These are phyloP conservation scores for Gastrolobium villosum DNA, from an alignment of 306 rosid species.

Conservation along the genomic window DNA sequence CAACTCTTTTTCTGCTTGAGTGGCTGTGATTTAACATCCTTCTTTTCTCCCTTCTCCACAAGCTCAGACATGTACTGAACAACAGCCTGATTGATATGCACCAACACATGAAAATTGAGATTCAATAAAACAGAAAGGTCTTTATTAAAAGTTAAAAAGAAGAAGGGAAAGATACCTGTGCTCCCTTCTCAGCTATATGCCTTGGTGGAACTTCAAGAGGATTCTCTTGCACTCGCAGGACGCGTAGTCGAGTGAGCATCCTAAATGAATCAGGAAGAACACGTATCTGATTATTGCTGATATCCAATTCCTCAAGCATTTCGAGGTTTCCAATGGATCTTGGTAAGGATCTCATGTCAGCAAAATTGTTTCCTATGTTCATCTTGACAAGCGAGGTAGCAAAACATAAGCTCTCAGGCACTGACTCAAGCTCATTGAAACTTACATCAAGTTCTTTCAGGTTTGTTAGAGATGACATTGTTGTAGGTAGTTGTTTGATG, in stretches of 20 bases:
- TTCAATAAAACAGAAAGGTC: slow-evolving; percentile 6
- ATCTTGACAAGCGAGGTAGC: slow-evolving; percentile 86
- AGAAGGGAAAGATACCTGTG: slow-evolving; percentile 63
- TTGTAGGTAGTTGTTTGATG: slow-evolving; percentile 83
- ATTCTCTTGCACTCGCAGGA: slow-evolving; percentile 81
- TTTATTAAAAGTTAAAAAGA: not conserved
- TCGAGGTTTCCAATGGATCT: slow-evolving; percentile 90
- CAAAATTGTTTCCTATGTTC: slow-evolving; percentile 89
- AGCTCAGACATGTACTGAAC: slow-evolving; percentile 84
- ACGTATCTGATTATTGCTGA: slow-evolving; percentile 89
- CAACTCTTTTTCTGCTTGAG: slow-evolving; percentile 78
- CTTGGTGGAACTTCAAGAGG: slow-evolving; percentile 96
- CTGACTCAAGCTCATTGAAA: slow-evolving; percentile 87
- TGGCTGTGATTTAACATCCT: slow-evolving; percentile 62
- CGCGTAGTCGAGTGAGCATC: slow-evolving; percentile 69
- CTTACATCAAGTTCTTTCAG: slow-evolving; percentile 86
- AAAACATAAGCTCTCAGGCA: slow-evolving; percentile 91
- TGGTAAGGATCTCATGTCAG: slow-evolving; percentile 77
- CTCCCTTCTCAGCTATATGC: slow-evolving; percentile 77
- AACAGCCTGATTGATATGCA: slow-evolving; percentile 80
- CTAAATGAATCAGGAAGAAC: slow-evolving; percentile 81
- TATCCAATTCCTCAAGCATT: slow-evolving; percentile 92
- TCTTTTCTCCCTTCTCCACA: slow-evolving; percentile 66
- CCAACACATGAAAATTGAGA: slow-evolving; percentile 39
- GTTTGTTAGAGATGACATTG: slow-evolving; percentile 77